Percentiles rank a stretch among this genome's conserved stretches.
phyloP scores from a whole-genome alignment of 176 grass and related monocot species.

The Oryza meyeriana region DNA sequence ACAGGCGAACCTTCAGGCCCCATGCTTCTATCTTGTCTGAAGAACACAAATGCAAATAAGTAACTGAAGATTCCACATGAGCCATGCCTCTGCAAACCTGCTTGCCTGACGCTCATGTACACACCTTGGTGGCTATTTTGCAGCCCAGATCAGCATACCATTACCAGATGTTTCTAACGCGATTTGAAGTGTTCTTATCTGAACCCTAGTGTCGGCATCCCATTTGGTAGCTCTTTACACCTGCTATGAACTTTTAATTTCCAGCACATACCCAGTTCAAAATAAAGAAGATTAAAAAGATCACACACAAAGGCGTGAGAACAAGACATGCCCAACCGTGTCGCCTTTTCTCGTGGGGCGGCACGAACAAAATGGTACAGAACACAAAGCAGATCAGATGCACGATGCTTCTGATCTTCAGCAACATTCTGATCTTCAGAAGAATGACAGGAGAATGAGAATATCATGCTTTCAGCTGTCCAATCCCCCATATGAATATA shows the following conservation, averaged over 20 bases:
- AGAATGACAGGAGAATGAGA: neutral
- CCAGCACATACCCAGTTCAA: neutral
- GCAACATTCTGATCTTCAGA: slow-evolving; percentile 11
- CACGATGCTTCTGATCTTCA: neutral
- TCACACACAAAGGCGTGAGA: neutral
- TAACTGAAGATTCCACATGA: neutral
- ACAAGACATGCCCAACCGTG: neutral
- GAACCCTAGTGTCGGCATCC: neutral
- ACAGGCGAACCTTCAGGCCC: neutral
- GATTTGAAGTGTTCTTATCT: neutral
- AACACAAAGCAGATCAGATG: neutral
- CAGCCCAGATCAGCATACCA: neutral
- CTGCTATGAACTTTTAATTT: too few relatives aligned
- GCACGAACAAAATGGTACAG: neutral
- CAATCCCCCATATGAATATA: neutral
- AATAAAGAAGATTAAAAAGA: neutral
- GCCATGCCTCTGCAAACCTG: neutral
- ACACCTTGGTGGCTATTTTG: neutral
- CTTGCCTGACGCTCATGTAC: neutral
- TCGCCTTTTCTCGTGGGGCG: slow-evolving; percentile 20
- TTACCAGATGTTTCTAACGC: neutral
- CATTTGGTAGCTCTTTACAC: neutral
- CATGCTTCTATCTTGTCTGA: neutral
- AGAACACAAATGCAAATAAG: neutral
- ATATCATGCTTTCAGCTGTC: neutral